These are phyloP conservation scores for Botrytis tulipae DNA, from an alignment of 2,329 filamentous ascomycete species.

Conservation along the genomic window DNA sequence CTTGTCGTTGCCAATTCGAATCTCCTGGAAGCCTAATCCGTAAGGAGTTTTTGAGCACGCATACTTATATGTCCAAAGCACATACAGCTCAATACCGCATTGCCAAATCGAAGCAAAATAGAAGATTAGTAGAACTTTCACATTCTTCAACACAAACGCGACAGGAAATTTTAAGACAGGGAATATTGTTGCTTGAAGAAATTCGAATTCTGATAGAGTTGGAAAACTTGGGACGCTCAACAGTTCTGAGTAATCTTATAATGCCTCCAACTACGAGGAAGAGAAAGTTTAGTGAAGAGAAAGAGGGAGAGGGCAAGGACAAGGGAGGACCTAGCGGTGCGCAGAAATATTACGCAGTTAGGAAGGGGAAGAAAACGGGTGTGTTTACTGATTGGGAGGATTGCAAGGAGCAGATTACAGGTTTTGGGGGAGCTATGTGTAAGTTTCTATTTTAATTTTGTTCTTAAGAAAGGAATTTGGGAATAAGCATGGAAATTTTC, in stretches of 20 bases:
- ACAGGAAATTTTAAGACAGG: not conserved
- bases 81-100: not conserved
- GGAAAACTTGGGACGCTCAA: not conserved
- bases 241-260: not conserved
- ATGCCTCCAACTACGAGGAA: constrained; percentile 33
- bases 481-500: not conserved
- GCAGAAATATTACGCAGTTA: constrained; percentile 58
- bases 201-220: not conserved
- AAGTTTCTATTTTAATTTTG: constrained; percentile 41
- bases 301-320: not conserved
- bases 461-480: not conserved
- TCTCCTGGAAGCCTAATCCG: not conserved
- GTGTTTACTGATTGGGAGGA: constrained; percentile 63
- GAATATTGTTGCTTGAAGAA: not conserved
- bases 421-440: constrained; percentile 67
- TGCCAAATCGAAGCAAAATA: not conserved
- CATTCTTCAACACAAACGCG: not conserved
- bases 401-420: constrained; percentile 58
- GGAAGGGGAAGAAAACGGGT: constrained; percentile 54
- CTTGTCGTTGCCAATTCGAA: not conserved
- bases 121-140: not conserved
- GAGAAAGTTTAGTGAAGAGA: constrained; percentile 29
- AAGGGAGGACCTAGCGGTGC: constrained; percentile 7
- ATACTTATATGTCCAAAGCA: not conserved
- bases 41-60: not conserved